Percentiles rank a stretch among this genome's conserved stretches.
phyloP scores from a whole-genome alignment of 441 rosid genomes.

The Bocquillonia castaneifolia region DNA sequence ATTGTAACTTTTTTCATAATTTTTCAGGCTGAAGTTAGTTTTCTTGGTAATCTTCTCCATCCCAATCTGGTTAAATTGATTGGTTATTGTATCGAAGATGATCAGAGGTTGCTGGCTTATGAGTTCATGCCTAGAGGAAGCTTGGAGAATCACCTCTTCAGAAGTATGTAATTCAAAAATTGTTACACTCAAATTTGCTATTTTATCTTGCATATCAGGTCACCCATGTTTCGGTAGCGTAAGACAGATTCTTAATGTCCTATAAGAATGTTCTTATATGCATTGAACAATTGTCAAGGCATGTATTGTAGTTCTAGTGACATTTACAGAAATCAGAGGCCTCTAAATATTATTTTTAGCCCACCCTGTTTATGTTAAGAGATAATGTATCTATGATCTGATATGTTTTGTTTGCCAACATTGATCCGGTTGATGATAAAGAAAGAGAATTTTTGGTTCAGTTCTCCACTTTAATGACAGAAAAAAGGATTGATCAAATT shows the following conservation, averaged over 20 bases:
- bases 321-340: not conserved
- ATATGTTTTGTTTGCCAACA: not conserved
- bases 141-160: constrained; percentile 45
- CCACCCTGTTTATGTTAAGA: not conserved
- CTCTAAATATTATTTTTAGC: not conserved
- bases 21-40: constrained; percentile 43
- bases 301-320: no score
- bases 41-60: constrained; percentile 42
- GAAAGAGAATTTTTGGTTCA: no score
- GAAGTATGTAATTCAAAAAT: constrained; percentile 31
- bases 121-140: constrained; percentile 51
- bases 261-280: not conserved
- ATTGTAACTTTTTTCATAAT: not conserved
- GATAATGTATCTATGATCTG: not conserved
- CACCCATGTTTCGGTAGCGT: not conserved
- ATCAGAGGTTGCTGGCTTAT: constrained; percentile 38
- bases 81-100: constrained; percentile 45
- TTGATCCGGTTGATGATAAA: no score
- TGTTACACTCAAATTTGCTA: not conserved
- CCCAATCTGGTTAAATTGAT: constrained; percentile 40
- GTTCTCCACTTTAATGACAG: no score
- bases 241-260: not conserved
- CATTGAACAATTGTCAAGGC: not conserved
- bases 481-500: no score
- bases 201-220: not conserved